Evolutionary conservation across 345 rosid genomes (phyloP), one percentile per base, ranked within the genome.

Genomic region (Eutrema yunnanense): DNA sequence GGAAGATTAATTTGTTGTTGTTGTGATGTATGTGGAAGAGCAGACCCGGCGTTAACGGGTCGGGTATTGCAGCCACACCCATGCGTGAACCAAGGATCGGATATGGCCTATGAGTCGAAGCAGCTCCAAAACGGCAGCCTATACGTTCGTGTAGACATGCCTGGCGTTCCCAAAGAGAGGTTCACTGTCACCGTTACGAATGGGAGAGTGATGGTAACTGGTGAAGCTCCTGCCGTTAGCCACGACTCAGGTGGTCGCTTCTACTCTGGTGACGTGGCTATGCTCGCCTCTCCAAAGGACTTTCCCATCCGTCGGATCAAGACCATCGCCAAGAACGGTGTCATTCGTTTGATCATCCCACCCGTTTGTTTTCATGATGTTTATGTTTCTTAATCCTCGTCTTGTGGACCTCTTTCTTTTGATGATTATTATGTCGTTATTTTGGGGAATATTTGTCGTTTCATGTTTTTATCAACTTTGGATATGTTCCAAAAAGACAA

Each of bases 141-240:
- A 2, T 77, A 42, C 29, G 51, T 77, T 9, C 60, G 80, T 66
- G 48, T 67, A 5, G 79, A 76, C 30, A 61, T 76, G 75, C 79
- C 75, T 0, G 79, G 75, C 0, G 79, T 76, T 2, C 52, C 70
- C 16, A 62, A 69, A 6, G 79, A 69, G 2, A 55, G 30, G 11
- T 62, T 76, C 34, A 62, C 41, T 0, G 75, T 76, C 13, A 27
- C 55, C 0, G 53, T 75, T 11, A 26, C 19, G 3, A 37, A 68
- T 2, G 65, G 66, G 37, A 16, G 64, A 27, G 72, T 77, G 0
- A 50, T 0, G 36, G 72, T 77, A 27, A 54, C 32, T 11, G 71
- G 79, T 40, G 9, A 44, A 2, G 65, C 79, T 53, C 74, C 65
- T 34, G 53, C 70, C 0, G 10, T 55, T 29, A 10, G 69, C 57